phyloP scores from a whole-genome alignment of 148 eudicot genomes.

The Linanthus parryae region DNA sequence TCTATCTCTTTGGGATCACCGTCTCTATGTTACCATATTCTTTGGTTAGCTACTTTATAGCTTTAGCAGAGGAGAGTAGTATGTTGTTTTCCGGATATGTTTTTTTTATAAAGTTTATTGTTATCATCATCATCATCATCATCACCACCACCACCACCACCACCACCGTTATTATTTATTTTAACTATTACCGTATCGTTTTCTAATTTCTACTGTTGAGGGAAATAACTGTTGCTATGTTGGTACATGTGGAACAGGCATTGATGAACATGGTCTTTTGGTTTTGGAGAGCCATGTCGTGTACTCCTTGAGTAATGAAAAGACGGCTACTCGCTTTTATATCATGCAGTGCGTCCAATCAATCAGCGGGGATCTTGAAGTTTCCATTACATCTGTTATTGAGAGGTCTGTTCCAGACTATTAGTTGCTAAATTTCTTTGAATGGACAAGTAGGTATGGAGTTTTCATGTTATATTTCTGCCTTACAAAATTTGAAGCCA shows the following conservation, averaged over 20 bases:
- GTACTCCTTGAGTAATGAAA: conserved; percentile 69
- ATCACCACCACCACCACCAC: no score
- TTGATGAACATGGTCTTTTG: conserved; percentile 33
- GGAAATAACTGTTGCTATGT: background rate
- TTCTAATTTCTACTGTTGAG: background rate
- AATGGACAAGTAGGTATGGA: no score
- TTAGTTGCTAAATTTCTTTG: no score
- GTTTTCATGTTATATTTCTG: no score
- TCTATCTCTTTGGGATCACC: background rate
- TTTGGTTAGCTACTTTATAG: background rate
- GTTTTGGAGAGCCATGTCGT: conserved; percentile 55
- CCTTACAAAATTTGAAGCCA: no score
- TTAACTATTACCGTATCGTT: background rate
- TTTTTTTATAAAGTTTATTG: no score
- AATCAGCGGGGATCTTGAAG: conserved; percentile 21
- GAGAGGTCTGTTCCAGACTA: no score
- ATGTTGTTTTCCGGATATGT: no score
- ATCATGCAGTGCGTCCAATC: conserved; percentile 47
- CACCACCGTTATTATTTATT: no score
- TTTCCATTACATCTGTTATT: conserved; percentile 47
- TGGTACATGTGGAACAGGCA: conserved; percentile 38
- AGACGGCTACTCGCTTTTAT: conserved; percentile 57
- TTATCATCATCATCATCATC: no score
- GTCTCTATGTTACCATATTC: background rate
- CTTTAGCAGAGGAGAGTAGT: background rate